phyloP scores from a whole-genome alignment of 1,139 yeast species.

The Hanseniaspora gamundiae region DNA sequence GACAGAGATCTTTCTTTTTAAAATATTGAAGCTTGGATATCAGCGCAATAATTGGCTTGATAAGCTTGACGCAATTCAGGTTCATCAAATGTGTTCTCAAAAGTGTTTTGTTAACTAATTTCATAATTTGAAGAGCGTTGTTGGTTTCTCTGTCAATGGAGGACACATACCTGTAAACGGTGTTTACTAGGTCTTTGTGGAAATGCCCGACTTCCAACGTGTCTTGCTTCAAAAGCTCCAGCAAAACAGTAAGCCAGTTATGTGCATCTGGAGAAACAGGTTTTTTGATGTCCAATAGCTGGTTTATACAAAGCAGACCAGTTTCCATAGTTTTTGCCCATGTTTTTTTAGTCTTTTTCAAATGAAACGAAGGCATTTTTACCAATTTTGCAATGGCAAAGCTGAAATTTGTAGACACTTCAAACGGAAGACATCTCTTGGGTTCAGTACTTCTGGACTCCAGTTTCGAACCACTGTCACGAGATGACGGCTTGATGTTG shows the following conservation, averaged over 20 bases:
- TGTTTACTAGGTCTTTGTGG: not conserved
- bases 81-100: slow-evolving; percentile 14
- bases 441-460: not conserved
- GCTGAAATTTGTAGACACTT: not conserved
- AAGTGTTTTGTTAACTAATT: slow-evolving; percentile 13
- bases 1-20: slow-evolving; percentile 12
- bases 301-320: not conserved
- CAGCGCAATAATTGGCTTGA: slow-evolving; percentile 13
- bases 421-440: not conserved
- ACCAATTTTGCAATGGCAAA: not conserved
- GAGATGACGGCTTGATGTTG: not conserved
- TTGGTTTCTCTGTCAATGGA: not conserved
- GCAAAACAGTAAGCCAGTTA: not conserved
- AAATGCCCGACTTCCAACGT: not conserved
- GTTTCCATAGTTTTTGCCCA: not conserved
- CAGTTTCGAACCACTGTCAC: too few species aligned
- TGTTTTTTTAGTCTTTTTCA: not conserved
- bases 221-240: not conserved
- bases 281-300: not conserved
- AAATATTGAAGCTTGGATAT: slow-evolving; percentile 11
- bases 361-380: not conserved
- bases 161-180: not conserved
- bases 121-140: slow-evolving; percentile 9
- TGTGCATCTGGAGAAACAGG: not conserved
- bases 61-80: slow-evolving; percentile 11